Evolutionary conservation across 148 eudicot genomes (phyloP).

Genomic region (Rhododendron kiyosumense): DNA sequence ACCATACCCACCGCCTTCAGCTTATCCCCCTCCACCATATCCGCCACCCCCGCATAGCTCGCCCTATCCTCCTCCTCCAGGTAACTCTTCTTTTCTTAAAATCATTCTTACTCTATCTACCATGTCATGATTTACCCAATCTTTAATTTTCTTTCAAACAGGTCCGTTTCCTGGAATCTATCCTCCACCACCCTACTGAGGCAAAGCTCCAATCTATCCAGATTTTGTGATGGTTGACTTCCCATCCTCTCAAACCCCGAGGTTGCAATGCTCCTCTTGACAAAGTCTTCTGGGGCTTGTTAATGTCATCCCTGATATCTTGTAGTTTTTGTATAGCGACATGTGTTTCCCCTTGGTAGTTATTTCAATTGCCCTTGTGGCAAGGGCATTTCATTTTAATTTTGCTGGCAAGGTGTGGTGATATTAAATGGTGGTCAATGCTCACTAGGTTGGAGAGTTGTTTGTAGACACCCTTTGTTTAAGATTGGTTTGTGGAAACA

Average conservation of each 20-base stretch:
- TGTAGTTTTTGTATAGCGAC: not conserved
- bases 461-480: not conserved
- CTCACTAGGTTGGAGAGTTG: too few species aligned
- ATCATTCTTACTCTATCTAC: not conserved
- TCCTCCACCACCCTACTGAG: constrained; percentile 52
- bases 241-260: not conserved
- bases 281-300: constrained; percentile 8
- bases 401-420: not conserved
- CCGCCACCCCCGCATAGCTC: constrained; percentile 39
- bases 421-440: not conserved
- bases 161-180: constrained; percentile 28
- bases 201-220: constrained; percentile 3
- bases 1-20: constrained; percentile 34
- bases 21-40: constrained; percentile 31
- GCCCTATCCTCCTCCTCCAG: constrained; percentile 38
- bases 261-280: not conserved
- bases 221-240: not conserved
- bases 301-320: not conserved
- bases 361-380: not conserved
- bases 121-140: constrained; percentile 6
- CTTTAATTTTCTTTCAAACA: not conserved
- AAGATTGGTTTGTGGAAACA: not conserved
- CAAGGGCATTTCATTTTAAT: not conserved
- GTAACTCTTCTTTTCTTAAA: constrained; percentile 7
- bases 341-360: not conserved